Percentiles rank a stretch among this genome's conserved stretches.
These are phyloP conservation scores for Suillus placidus DNA, from an alignment of 768 basidiomycete genomes.

Conservation along the genomic window DNA sequence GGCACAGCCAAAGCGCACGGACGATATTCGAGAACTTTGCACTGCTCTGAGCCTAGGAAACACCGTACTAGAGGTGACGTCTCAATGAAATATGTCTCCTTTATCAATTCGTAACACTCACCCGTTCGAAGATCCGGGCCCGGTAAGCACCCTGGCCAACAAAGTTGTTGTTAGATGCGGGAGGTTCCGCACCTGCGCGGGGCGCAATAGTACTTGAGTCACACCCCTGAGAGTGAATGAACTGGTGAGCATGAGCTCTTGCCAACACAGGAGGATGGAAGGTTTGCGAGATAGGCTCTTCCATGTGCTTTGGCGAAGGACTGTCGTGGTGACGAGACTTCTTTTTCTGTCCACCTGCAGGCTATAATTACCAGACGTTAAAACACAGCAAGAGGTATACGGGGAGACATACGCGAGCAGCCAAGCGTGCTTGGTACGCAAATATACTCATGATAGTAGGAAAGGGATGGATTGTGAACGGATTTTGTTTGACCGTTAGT, in stretches of 20 bases:
- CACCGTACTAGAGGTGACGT: not conserved
- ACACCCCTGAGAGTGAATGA: not conserved
- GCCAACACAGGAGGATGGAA: not conserved
- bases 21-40: not conserved
- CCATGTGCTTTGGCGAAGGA: not conserved
- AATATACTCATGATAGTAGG: not conserved
- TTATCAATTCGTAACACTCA: not conserved
- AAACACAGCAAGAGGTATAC: no score
- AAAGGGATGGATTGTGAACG: not conserved
- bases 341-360: not conserved
- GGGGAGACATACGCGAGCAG: not conserved
- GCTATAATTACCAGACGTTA: not conserved
- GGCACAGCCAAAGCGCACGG: not conserved
- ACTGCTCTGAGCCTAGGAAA: not conserved
- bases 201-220: not conserved
- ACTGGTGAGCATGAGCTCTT: not conserved
- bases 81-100: not conserved
- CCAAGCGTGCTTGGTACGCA: not conserved
- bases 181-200: no score
- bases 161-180: not conserved
- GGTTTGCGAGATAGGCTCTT: not conserved
- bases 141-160: not conserved
- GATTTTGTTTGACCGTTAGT: no score
- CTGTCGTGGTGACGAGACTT: not conserved
- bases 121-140: not conserved